phyloP scores from a whole-genome alignment of 2,329 filamentous ascomycete species.

The Penicillium sp. region DNA sequence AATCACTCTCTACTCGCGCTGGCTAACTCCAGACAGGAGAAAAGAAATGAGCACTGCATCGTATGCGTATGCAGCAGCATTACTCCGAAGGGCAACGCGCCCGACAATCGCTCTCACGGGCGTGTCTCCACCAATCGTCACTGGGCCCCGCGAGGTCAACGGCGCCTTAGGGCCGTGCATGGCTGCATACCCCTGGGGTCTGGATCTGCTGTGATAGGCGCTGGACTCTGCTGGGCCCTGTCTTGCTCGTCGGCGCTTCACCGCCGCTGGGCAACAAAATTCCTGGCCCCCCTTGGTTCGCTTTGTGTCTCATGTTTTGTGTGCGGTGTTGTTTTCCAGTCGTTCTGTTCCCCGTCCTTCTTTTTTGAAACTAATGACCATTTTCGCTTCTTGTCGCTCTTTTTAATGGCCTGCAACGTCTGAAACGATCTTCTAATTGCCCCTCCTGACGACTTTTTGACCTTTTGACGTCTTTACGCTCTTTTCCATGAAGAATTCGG shows the following conservation, averaged over 20 bases:
- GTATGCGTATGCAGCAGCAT: neutral
- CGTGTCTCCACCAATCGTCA: slow-evolving; percentile 11
- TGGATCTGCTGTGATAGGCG: slow-evolving; percentile 18
- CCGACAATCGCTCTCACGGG: neutral
- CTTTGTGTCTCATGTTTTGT: slow-evolving; percentile 21
- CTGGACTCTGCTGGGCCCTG: slow-evolving; percentile 8
- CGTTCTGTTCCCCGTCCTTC: slow-evolving; percentile 33
- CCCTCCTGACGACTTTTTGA: slow-evolving; percentile 29
- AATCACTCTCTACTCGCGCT: neutral
- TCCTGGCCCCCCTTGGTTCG: slow-evolving; percentile 24
- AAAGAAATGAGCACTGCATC: neutral
- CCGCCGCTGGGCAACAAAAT: slow-evolving; percentile 38
- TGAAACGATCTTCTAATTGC: slow-evolving; percentile 25
- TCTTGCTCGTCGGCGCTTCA: slow-evolving; percentile 22
- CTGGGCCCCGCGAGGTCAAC: neutral
- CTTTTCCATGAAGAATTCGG: slow-evolving; percentile 24
- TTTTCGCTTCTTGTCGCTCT: slow-evolving; percentile 33
- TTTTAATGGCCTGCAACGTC: slow-evolving; percentile 36
- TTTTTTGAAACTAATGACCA: slow-evolving; percentile 30
- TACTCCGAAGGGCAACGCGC: slow-evolving; percentile 1
- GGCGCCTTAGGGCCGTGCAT: slow-evolving; percentile 1
- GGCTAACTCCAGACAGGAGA: neutral
- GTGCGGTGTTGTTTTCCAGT: slow-evolving; percentile 26
- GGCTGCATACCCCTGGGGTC: slow-evolving; percentile 28
- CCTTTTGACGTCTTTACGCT: slow-evolving; percentile 34